Conservation (phyloP, 805 yeast genomes). For the Cyberlindnera japonica region DNA sequence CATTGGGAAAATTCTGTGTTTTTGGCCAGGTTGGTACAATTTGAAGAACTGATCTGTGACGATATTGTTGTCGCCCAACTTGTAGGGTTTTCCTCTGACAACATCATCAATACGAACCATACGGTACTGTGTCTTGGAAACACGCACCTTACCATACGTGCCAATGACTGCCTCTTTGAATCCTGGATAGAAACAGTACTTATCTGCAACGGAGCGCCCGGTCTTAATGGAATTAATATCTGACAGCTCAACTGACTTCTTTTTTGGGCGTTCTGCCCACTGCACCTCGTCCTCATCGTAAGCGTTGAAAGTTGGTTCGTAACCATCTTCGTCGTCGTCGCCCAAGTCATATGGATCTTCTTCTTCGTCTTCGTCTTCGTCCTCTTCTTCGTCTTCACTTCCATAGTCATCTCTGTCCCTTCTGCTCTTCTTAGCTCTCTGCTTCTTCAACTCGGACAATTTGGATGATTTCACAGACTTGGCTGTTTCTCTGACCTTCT, state of each 20-base stretch:
- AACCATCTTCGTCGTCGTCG: constrained; percentile 43
- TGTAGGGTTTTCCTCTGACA: constrained; percentile 48
- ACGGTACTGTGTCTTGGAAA: constrained; percentile 69
- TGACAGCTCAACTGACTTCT: constrained; percentile 44
- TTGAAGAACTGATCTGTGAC: constrained; percentile 56
- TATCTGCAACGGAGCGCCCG: constrained; percentile 72
- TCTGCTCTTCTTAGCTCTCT: constrained; percentile 61
- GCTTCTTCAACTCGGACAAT: constrained; percentile 69
- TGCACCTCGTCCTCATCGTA: constrained; percentile 42
- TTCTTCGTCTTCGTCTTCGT: constrained; percentile 34
- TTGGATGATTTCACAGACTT: constrained; percentile 44
- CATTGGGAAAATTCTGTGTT: constrained; percentile 71
- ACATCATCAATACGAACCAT: constrained; percentile 78
- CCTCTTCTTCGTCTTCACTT: constrained; percentile 47
- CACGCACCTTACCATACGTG: constrained; percentile 77
- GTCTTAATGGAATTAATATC: constrained; percentile 74
- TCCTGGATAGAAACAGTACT: constrained; percentile 77
- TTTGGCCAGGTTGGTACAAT: constrained; percentile 78
- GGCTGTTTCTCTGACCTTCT: constrained; percentile 27
- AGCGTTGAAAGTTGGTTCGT: constrained; percentile 38
- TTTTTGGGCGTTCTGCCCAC: constrained; percentile 43
- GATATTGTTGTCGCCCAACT: constrained; percentile 37
- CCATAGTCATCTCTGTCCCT: constrained; percentile 36
- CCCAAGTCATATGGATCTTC: constrained; percentile 37
- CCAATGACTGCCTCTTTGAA: constrained; percentile 69